phyloP scores from a whole-genome alignment of 495 filamentous ascomycete species.

The Aspergillus campestris region DNA sequence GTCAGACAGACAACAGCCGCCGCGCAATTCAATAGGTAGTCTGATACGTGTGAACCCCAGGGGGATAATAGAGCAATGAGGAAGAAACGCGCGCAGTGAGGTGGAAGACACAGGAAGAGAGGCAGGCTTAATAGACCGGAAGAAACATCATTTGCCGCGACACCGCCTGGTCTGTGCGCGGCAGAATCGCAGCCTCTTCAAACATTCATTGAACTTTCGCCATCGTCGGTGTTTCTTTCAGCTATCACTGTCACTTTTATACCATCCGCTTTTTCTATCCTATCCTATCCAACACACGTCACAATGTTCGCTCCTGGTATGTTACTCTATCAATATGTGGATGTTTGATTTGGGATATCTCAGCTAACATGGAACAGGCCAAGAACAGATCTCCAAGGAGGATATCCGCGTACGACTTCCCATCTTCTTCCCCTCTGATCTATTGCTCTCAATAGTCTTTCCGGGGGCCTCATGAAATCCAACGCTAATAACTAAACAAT shows the following conservation, averaged over 20 bases:
- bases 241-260: not conserved
- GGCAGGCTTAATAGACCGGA: not conserved
- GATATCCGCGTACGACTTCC: slow-evolving; percentile 32
- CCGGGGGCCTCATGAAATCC: not conserved
- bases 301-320: slow-evolving; percentile 42
- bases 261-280: not conserved
- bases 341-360: not conserved
- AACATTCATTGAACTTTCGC: not conserved
- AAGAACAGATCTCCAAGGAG: slow-evolving; percentile 41
- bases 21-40: no score
- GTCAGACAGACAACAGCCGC: no score
- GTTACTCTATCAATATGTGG: not conserved
- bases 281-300: slow-evolving; percentile 2
- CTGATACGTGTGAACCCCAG: no score
- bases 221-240: not conserved
- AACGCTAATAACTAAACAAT: not conserved
- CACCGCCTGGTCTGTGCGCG: slow-evolving; percentile 11
- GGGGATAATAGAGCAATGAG: not conserved
- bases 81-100: not conserved
- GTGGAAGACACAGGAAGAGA: not conserved
- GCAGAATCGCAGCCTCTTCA: slow-evolving; percentile 7
- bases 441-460: not conserved
- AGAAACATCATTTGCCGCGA: slow-evolving; percentile 6
- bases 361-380: slow-evolving; percentile 15
- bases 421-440: not conserved